Evolutionary conservation across 2,329 filamentous ascomycete species (phyloP).

Genomic region (Berkeleyomyces rouxiae): DNA sequence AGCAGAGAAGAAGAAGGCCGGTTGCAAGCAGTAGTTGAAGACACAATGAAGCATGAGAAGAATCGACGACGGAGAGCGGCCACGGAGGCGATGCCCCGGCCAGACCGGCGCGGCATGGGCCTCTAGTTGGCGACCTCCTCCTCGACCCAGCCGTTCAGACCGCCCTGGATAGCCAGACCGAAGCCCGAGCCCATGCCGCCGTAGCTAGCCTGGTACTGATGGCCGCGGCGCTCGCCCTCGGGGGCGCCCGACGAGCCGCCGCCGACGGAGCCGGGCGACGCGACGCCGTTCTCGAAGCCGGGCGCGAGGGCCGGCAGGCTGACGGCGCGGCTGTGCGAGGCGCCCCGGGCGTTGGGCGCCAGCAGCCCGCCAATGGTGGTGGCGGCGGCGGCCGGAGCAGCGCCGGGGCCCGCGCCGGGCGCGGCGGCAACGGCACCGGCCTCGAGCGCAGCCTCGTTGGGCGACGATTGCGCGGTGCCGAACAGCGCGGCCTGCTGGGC

Average conservation of each 20-base stretch:
- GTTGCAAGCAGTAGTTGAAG: background rate
- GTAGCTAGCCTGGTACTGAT: conserved; percentile 49
- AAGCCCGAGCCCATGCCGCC: conserved; percentile 43
- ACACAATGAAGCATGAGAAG: background rate
- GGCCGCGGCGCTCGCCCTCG: conserved; percentile 40
- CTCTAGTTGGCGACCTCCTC: conserved; percentile 46
- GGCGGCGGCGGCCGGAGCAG: conserved; percentile 34
- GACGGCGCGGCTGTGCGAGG: conserved; percentile 61
- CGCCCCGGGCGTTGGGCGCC: conserved; percentile 44
- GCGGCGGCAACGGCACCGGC: conserved; percentile 46
- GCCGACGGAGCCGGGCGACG: conserved; percentile 29
- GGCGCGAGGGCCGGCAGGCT: conserved; percentile 62
- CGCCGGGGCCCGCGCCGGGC: conserved; percentile 22
- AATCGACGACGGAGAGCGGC: background rate
- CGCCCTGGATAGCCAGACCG: conserved; percentile 45
- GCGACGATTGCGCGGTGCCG: conserved; percentile 48
- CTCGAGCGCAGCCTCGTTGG: conserved; percentile 39
- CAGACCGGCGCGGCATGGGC: background rate
- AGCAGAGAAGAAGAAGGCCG: conserved; percentile 1
- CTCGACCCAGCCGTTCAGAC: conserved; percentile 51
- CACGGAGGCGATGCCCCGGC: background rate
- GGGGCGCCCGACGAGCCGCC: conserved; percentile 12
- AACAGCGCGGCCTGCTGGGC: conserved; percentile 72
- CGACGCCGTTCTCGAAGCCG: conserved; percentile 43
- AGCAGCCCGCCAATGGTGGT: conserved; percentile 63